Conservation (phyloP, 2,329 filamentous ascomycete genomes). For the Lojkania enalia region DNA sequence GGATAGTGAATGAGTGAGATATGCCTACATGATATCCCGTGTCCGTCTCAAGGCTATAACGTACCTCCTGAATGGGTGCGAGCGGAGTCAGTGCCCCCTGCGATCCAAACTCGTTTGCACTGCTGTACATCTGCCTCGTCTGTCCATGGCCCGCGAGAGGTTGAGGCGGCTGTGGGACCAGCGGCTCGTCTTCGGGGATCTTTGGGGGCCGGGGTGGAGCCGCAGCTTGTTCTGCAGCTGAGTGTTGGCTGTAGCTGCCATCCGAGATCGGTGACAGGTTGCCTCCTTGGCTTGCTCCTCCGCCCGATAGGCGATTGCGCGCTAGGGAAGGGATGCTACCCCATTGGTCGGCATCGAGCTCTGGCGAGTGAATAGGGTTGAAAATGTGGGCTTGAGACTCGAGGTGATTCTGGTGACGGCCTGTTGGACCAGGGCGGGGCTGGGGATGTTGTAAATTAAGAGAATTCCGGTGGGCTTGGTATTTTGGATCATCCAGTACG, state of each 20-base stretch:
- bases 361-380: slow-evolving; percentile 47
- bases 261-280: slow-evolving; percentile 45
- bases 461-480: slow-evolving; percentile 79
- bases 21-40: slow-evolving; percentile 23
- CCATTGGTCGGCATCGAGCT: slow-evolving; percentile 51
- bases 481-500: slow-evolving; percentile 68
- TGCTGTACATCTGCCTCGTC: slow-evolving; percentile 45
- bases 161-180: slow-evolving; percentile 55
- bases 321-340: slow-evolving; percentile 51
- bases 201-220: slow-evolving; percentile 57
- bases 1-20: not conserved
- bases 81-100: slow-evolving; percentile 46
- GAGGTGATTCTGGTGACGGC: slow-evolving; percentile 72
- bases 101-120: slow-evolving; percentile 40
- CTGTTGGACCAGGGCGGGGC: slow-evolving; percentile 72
- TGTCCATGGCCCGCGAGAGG: slow-evolving; percentile 43
- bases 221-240: slow-evolving; percentile 42
- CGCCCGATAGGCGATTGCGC: slow-evolving; percentile 44
- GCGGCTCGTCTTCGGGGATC: slow-evolving; percentile 59
- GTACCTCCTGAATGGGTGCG: slow-evolving; percentile 56
- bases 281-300: slow-evolving; percentile 34
- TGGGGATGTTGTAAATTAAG: slow-evolving; percentile 80
- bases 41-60: slow-evolving; percentile 55
- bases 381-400: slow-evolving; percentile 74
- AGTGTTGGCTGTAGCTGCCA: slow-evolving; percentile 44